Evolutionary conservation across 805 yeast genomes (phyloP), one percentile per base, ranked within the genome.

Genomic region (Metschnikowia chrysomelidarum): DNA sequence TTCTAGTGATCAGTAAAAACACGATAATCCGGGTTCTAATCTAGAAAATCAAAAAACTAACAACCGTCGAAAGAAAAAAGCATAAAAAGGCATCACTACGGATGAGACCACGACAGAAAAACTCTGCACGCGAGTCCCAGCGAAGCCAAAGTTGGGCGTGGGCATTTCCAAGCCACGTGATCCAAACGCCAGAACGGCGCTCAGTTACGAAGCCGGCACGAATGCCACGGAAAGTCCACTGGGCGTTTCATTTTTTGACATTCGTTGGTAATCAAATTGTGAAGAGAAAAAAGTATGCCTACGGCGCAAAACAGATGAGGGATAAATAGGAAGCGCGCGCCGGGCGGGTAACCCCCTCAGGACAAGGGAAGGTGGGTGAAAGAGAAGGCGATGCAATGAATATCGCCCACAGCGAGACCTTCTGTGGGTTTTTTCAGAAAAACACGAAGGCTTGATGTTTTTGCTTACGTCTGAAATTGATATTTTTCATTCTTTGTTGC

Each of bases 21-120:
- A 67, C 73, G 73, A 67, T 53, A 65, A 67, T 61, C 68, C 73
- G 68, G 71, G 67, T 32, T 17, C 62, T 57, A 40, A 40, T 67
- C 56, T 67, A 59, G 73, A 70, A 43, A 44, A 30, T 45, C 48
- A 48, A 52, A 36, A 54, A 59, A 57, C 55, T 53, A 59, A 53
- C 48, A 41, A 36, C 48, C 55, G 50, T 45, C 38, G 46, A 58
- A 62, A 60, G 59, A 58, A 60, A 54, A 43, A 60, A 56, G 54
- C 52, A 51, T 48, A 36, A 39, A 26, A 22, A 38, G 43, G 19
- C 27, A 10, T 14, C 41, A 24, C 50, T 38, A 40, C 24, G 27
- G 33, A 19, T 6, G 38, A 28, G 32, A 19, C 19, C 19, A 32
- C 27, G 37, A 34, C 35, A 44, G 49, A 54, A 47, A 35, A 47